Conservation (phyloP, 164 flowering plant species). For the Liquidambar formosana region DNA sequence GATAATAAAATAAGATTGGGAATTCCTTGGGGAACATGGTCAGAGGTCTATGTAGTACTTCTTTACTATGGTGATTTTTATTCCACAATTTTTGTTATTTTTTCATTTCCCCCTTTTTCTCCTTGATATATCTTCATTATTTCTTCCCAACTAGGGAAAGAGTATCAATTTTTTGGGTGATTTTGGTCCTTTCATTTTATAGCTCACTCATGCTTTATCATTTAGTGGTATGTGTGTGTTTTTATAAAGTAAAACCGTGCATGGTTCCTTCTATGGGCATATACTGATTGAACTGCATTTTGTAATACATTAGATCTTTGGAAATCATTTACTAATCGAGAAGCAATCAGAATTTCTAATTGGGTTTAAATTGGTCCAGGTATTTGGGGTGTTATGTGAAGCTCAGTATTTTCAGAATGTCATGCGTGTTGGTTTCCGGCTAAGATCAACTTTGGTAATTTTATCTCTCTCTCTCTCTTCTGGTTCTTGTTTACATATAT, state of each 20-base stretch:
- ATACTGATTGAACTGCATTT: background rate
- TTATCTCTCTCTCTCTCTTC: background rate
- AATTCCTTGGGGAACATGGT: too few relatives aligned
- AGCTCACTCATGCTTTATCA: background rate
- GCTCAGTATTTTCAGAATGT: slow-evolving; percentile 98
- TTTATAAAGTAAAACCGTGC: too few relatives aligned
- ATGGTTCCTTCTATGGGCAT: background rate
- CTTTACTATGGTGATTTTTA: too few relatives aligned
- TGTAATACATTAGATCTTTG: background rate
- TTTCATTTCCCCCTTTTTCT: too few relatives aligned
- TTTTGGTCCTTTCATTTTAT: background rate
- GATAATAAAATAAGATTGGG: background rate
- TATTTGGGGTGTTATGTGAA: slow-evolving; percentile 79
- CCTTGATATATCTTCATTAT: too few relatives aligned
- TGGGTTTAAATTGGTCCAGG: slow-evolving; percentile 41
- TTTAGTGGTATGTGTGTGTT: too few relatives aligned
- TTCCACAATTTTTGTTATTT: too few relatives aligned
- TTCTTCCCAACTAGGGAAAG: too few relatives aligned
- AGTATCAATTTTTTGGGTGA: too few relatives aligned
- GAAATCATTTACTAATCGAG: background rate
- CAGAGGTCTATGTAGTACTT: too few relatives aligned
- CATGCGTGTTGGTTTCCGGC: slow-evolving; percentile 92
- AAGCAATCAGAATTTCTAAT: background rate
- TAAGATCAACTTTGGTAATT: slow-evolving; percentile 85
- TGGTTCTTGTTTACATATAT: background rate